These are phyloP conservation scores for Globisporangium paroecandrum DNA, from an alignment of 352 stramenopile genomes.

Conservation along the genomic window DNA sequence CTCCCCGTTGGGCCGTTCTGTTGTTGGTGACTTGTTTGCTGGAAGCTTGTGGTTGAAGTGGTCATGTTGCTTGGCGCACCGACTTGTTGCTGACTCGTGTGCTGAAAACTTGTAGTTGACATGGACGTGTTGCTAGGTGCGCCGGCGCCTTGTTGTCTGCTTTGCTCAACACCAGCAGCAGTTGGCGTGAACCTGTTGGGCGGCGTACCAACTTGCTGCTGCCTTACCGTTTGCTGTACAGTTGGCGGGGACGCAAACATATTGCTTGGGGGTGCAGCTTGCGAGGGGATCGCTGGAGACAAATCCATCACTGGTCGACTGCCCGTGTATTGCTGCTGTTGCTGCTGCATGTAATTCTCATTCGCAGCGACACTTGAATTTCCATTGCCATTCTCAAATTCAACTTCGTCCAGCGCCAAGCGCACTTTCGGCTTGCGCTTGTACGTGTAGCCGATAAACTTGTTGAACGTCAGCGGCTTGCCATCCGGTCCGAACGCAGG, in stretches of 20 bases:
- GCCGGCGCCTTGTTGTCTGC: background rate
- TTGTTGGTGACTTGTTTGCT: background rate
- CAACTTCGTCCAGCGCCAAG: conserved; percentile 69
- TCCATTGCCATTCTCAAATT: conserved; percentile 41
- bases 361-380: background rate
- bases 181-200: background rate
- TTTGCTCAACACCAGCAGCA: background rate
- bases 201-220: background rate
- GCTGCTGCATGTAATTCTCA: background rate
- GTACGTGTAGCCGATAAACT: conserved; percentile 92
- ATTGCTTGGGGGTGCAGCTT: background rate
- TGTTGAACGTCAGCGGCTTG: conserved; percentile 87
- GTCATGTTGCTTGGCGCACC: background rate
- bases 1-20: background rate
- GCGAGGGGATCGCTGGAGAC: background rate
- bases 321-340: background rate
- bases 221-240: background rate
- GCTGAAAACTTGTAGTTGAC: background rate
- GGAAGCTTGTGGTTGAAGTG: background rate
- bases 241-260: background rate
- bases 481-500: conserved; percentile 60
- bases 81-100: background rate
- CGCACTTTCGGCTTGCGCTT: conserved; percentile 85
- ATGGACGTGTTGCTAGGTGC: background rate
- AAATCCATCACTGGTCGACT: background rate